Evolutionary conservation across 371 early-diverging fungal genomes (phyloP).

Genomic region (Mortierella sp.): DNA sequence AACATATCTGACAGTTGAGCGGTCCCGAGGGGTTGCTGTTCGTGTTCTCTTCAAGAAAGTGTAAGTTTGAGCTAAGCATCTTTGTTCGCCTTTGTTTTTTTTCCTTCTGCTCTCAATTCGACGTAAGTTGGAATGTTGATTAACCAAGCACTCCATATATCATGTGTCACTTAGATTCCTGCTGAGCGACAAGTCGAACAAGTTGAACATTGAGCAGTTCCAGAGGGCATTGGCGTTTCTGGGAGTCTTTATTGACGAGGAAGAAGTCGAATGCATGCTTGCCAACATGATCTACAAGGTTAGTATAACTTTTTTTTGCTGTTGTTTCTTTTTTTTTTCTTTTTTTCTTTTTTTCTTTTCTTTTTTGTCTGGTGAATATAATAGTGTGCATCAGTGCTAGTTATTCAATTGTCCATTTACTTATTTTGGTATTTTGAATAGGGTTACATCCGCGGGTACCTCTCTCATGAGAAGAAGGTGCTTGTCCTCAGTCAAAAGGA

Average conservation of each 20-base stretch:
- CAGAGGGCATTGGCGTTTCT: constrained; percentile 65
- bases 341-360: too few species aligned
- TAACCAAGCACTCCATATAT: not conserved
- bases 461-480: constrained; percentile 84
- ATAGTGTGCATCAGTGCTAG: not conserved
- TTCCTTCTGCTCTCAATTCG: not conserved
- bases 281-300: constrained; percentile 86
- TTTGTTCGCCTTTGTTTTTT: not conserved
- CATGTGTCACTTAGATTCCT: constrained; percentile 61
- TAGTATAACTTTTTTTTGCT: constrained; percentile 9
- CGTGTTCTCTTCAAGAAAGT: constrained; percentile 85
- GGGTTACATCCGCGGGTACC: constrained; percentile 90
- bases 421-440: constrained; percentile 20
- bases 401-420: not conserved
- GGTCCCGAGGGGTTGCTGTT: constrained; percentile 77
- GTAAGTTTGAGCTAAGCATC: constrained; percentile 59
- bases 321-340: not conserved
- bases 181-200: constrained; percentile 61
- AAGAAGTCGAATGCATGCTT: constrained; percentile 53
- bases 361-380: not conserved
- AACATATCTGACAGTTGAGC: constrained; percentile 85
- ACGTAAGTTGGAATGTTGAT: not conserved
- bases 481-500: constrained; percentile 83
- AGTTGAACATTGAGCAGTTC: constrained; percentile 70
- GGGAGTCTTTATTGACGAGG: constrained; percentile 33